Evolutionary conservation across 805 yeast genomes (phyloP).

Genomic region (Starmerella stellata): DNA sequence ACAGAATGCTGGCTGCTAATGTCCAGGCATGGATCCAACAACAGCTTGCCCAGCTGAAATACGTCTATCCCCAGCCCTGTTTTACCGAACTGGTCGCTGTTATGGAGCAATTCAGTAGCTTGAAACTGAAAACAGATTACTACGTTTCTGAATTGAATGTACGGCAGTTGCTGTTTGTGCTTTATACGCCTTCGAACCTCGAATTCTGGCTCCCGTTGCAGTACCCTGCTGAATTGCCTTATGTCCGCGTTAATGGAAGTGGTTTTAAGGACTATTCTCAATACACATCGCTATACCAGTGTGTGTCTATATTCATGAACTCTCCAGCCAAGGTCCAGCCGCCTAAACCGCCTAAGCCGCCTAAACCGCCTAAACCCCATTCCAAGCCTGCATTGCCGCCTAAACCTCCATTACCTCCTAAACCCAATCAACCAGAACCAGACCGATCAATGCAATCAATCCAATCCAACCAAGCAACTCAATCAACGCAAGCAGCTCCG

Average conservation of each 20-base stretch:
- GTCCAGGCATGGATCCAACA: slow-evolving; percentile 34
- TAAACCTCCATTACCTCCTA: too few relatives aligned
- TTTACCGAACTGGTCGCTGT: slow-evolving; percentile 46
- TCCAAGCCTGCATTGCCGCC: too few relatives aligned
- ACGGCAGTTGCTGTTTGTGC: slow-evolving; percentile 39
- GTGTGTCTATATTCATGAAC: not conserved
- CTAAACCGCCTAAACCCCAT: not conserved
- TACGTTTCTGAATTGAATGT: slow-evolving; percentile 27
- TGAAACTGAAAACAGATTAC: slow-evolving; percentile 54
- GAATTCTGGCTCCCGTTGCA: too few relatives aligned
- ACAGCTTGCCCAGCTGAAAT: slow-evolving; percentile 38
- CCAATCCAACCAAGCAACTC: too few relatives aligned
- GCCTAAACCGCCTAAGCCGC: not conserved
- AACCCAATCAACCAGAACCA: too few relatives aligned
- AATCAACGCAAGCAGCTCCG: too few relatives aligned
- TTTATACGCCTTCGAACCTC: too few relatives aligned
- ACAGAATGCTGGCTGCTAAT: slow-evolving; percentile 8
- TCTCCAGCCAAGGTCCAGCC: not conserved
- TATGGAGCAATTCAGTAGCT: slow-evolving; percentile 33
- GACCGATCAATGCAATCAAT: too few relatives aligned
- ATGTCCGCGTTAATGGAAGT: too few relatives aligned
- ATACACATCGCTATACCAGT: not conserved
- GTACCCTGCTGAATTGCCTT: too few relatives aligned
- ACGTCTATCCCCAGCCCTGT: slow-evolving; percentile 36
- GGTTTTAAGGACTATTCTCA: too few relatives aligned